These are phyloP conservation scores for Xylaria polymorpha DNA, from an alignment of 2,329 filamentous ascomycete species.

Conservation along the genomic window DNA sequence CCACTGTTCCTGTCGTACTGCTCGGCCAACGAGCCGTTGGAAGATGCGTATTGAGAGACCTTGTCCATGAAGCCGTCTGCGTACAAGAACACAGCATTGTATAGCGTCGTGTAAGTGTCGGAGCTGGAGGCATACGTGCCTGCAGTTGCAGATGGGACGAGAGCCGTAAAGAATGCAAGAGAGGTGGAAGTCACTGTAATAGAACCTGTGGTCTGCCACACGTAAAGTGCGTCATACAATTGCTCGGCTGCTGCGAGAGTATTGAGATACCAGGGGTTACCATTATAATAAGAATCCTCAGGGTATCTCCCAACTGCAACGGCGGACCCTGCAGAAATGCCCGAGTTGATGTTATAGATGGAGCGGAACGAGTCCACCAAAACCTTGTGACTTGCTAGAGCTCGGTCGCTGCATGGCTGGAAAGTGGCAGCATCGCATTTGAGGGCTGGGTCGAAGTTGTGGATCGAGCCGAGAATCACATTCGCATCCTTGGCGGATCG, in stretches of 20 bases:
- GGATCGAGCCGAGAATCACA: constrained; percentile 73
- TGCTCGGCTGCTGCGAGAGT: constrained; percentile 83
- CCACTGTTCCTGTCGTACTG: constrained; percentile 70
- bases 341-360: constrained; percentile 76
- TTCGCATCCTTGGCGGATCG: constrained; percentile 79
- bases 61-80: constrained; percentile 72
- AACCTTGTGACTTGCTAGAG: constrained; percentile 80
- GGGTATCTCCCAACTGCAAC: constrained; percentile 74
- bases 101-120: constrained; percentile 64
- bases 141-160: constrained; percentile 66
- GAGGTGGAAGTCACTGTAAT: constrained; percentile 74
- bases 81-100: constrained; percentile 67
- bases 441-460: constrained; percentile 74
- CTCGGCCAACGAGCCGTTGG: constrained; percentile 74
- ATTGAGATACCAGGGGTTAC: constrained; percentile 84
- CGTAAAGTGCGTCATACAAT: constrained; percentile 79
- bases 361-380: constrained; percentile 80
- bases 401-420: constrained; percentile 78
- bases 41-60: constrained; percentile 70
- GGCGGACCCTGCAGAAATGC: constrained; percentile 68
- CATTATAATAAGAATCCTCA: constrained; percentile 79
- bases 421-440: constrained; percentile 77
- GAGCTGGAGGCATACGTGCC: constrained; percentile 70
- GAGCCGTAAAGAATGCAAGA: constrained; percentile 76
- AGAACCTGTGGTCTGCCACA: constrained; percentile 72